A percentile compares a stretch with the other conserved stretches of the same genome.
Conservation (phyloP, 2,329 filamentous ascomycete genomes). For the Blastomyces gilchristii region DNA sequence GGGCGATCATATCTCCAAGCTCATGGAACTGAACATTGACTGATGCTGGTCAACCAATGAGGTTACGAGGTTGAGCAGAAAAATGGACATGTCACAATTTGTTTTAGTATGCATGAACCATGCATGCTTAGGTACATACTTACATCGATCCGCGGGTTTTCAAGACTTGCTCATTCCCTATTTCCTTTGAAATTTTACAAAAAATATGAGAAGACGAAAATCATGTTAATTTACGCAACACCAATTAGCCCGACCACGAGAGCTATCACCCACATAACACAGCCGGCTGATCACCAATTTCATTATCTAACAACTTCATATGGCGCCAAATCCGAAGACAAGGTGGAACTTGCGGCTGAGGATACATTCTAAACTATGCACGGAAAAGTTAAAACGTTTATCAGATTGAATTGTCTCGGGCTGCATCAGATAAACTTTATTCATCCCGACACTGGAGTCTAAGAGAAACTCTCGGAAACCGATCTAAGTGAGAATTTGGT, state of each 20-base stretch:
- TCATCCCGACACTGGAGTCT: not conserved
- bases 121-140: not conserved
- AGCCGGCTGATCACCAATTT: not conserved
- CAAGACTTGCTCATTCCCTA: too few relatives aligned
- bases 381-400: not conserved
- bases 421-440: conserved; percentile 1
- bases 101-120: conserved; percentile 1
- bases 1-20: not conserved
- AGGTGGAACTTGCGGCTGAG: not conserved
- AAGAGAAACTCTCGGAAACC: not conserved
- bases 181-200: not conserved
- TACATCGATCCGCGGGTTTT: not conserved
- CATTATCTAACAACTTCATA: not conserved
- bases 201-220: not conserved
- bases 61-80: not conserved
- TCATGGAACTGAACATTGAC: not conserved
- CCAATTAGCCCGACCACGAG: not conserved
- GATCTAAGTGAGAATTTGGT: not conserved
- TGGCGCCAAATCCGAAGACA: not conserved
- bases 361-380: not conserved
- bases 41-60: not conserved
- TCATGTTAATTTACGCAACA: not conserved
- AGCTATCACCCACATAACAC: too few relatives aligned
- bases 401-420: not conserved
- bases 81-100: conserved; percentile 3